A percentile compares a stretch with the other conserved stretches of the same genome.
Conservation (phyloP, 495 filamentous ascomycete species). For the Chaetomium fimeti region DNA sequence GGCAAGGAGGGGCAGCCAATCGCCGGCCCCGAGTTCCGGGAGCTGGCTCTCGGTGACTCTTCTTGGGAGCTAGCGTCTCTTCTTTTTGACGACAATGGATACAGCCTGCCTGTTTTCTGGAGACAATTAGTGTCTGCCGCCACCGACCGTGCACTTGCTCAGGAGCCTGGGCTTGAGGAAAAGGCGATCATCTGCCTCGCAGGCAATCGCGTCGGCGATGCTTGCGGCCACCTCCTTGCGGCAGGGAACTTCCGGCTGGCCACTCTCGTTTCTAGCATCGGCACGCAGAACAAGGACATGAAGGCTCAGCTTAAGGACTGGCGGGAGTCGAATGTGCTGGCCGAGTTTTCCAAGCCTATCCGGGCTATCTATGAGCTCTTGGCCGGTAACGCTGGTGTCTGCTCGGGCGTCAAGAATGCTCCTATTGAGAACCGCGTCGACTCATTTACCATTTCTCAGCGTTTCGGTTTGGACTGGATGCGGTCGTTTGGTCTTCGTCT, state of each 20-base stretch:
- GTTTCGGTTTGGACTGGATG: constrained; percentile 86
- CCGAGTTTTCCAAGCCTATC: constrained; percentile 82
- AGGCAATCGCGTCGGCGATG: constrained; percentile 71
- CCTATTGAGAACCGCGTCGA: constrained; percentile 71
- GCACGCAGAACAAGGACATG: constrained; percentile 66
- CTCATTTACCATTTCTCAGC: constrained; percentile 73
- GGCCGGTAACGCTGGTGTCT: constrained; percentile 77
- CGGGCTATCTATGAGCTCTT: constrained; percentile 87
- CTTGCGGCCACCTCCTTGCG: constrained; percentile 71
- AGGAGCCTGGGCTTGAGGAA: constrained; percentile 65
- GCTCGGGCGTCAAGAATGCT: constrained; percentile 69
- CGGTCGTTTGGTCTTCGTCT: constrained; percentile 87
- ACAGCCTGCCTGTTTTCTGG: constrained; percentile 61
- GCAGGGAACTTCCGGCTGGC: constrained; percentile 77
- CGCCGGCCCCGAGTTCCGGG: constrained; percentile 20
- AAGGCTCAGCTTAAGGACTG: constrained; percentile 76
- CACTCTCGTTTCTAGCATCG: constrained; percentile 77
- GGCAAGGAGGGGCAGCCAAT: constrained; percentile 27
- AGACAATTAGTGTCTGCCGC: constrained; percentile 57
- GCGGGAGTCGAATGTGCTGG: constrained; percentile 72
- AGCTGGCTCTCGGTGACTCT: constrained; percentile 55
- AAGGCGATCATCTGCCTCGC: constrained; percentile 78
- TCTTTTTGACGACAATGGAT: constrained; percentile 72
- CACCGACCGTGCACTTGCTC: constrained; percentile 51
- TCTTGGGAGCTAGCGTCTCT: constrained; percentile 79